Evolutionary conservation across 176 grass and related monocot genomes (phyloP).

Genomic region (Carex myosuroides): DNA sequence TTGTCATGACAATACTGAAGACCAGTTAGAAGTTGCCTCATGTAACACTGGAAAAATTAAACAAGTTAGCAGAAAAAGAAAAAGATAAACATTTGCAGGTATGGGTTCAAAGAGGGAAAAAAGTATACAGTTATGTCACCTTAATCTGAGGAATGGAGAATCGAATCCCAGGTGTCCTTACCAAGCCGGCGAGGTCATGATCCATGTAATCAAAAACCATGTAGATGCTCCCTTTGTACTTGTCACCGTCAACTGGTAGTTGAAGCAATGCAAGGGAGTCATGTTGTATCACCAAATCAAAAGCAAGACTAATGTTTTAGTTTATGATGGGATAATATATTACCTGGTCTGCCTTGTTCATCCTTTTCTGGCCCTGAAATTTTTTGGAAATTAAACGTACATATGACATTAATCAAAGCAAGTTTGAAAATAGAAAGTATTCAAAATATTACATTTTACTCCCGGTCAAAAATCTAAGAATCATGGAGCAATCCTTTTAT

Average conservation of each 20-base stretch:
- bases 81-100: not conserved
- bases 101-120: not conserved
- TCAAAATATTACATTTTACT: not conserved
- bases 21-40: conserved; percentile 91
- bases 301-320: not conserved
- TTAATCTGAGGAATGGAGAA: conserved; percentile 83
- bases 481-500: not conserved
- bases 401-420: not conserved
- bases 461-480: not conserved
- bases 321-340: not conserved
- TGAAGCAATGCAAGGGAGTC: not conserved
- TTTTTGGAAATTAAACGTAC: conserved; percentile 5
- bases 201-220: conserved; percentile 92
- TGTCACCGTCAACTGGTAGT: conserved; percentile 45
- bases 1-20: conserved; percentile 93
- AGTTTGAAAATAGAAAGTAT: not conserved
- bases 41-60: conserved; percentile 50
- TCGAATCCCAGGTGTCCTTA: conserved; percentile 55
- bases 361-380: conserved; percentile 66
- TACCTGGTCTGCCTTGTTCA: conserved; percentile 89
- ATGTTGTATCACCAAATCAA: conserved; percentile 13
- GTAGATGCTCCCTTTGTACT: conserved; percentile 79
- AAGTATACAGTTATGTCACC: conserved; percentile 36
- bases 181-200: conserved; percentile 75
- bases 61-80: not conserved